These are phyloP conservation scores for Lodderomyces beijingensis DNA, from an alignment of 1,139 yeast species.

Conservation along the genomic window DNA sequence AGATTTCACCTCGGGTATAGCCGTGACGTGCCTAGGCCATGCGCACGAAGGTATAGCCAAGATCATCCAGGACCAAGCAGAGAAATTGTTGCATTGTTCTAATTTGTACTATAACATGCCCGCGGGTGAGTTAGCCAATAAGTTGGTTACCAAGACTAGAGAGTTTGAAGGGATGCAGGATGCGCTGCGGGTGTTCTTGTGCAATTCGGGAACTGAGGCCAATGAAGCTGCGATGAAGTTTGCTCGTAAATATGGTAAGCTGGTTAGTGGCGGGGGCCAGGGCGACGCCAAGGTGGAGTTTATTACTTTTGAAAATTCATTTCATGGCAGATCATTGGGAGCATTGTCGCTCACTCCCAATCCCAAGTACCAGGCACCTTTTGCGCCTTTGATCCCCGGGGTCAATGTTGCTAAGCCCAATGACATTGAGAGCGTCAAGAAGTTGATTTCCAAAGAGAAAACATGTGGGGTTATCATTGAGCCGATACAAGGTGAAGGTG, in stretches of 20 bases:
- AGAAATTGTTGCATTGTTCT: conserved; percentile 73
- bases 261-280: conserved; percentile 28
- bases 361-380: conserved; percentile 87
- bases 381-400: conserved; percentile 85
- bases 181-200: conserved; percentile 80
- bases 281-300: conserved; percentile 60
- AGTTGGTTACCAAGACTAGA: conserved; percentile 65
- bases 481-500: conserved; percentile 98
- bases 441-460: conserved; percentile 54
- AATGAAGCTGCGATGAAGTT: conserved; percentile 96
- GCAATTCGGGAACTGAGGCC: conserved; percentile 96
- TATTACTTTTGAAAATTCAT: conserved; percentile 80
- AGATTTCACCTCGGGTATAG: conserved; percentile 94
- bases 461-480: conserved; percentile 93
- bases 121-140: conserved; percentile 74
- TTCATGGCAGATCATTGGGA: conserved; percentile 95
- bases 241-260: conserved; percentile 83
- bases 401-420: conserved; percentile 61
- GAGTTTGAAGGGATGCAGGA: conserved; percentile 72
- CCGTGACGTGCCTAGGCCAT: conserved; percentile 94
- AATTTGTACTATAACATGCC: conserved; percentile 82
- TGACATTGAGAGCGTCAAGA: conserved; percentile 55
- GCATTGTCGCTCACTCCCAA: conserved; percentile 89
- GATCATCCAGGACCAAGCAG: conserved; percentile 67
- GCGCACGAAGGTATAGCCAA: conserved; percentile 68